Conservation (phyloP, 257 asterid species). For the Petunia secreta region DNA sequence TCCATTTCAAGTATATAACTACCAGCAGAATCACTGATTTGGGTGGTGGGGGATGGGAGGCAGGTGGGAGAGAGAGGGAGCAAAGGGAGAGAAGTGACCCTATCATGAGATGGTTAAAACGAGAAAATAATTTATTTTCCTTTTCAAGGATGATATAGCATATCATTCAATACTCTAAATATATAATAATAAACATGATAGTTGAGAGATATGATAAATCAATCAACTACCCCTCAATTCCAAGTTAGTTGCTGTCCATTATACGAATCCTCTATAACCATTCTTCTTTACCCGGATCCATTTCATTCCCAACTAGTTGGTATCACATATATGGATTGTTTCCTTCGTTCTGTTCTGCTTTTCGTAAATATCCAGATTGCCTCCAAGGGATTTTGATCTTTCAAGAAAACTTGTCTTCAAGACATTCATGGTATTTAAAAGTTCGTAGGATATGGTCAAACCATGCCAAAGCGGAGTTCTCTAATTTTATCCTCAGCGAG, state of each 20-base stretch:
- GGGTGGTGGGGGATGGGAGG: neutral
- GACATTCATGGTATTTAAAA: neutral
- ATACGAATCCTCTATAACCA: neutral
- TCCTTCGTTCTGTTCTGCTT: neutral
- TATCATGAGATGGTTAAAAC: neutral
- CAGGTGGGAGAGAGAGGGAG: neutral
- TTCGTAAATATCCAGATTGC: neutral
- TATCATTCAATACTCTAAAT: neutral
- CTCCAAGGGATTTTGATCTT: neutral
- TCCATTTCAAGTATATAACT: conserved; percentile 3
- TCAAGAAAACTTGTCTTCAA: neutral
- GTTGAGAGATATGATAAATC: neutral
- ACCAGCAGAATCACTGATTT: neutral
- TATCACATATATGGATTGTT: neutral
- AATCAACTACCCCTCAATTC: neutral
- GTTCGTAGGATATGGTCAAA: neutral
- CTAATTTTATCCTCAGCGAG: neutral
- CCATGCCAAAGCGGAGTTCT: neutral
- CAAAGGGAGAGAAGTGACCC: neutral
- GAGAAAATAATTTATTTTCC: neutral
- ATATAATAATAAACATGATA: neutral
- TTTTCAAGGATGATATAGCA: neutral
- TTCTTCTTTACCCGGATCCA: neutral
- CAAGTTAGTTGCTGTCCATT: neutral
- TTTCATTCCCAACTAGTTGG: neutral